Evolutionary conservation across 768 basidiomycete genomes (phyloP).

Genomic region (Naganishia kalamii): DNA sequence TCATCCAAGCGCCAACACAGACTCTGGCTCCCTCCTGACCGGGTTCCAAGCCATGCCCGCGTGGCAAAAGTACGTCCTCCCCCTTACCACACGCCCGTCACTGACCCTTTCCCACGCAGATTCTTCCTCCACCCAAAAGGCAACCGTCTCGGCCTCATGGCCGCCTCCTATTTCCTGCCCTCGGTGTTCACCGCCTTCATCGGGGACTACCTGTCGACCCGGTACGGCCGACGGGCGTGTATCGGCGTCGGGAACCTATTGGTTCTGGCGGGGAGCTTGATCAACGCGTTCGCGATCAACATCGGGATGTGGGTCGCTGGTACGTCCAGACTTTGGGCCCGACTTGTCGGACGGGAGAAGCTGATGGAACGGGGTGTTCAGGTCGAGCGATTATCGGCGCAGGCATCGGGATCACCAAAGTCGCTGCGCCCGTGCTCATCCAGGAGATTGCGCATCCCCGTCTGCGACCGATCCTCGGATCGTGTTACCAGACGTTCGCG

Average conservation of each 20-base stretch:
- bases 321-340: too few species aligned
- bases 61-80: neutral
- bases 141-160: slow-evolving; percentile 28
- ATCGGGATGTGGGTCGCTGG: slow-evolving; percentile 17
- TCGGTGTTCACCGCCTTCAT: slow-evolving; percentile 29
- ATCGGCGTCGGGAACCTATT: slow-evolving; percentile 25
- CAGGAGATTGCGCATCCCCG: slow-evolving; percentile 35
- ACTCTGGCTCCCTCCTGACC: neutral
- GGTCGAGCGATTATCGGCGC: slow-evolving; percentile 27
- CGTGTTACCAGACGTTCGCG: slow-evolving; percentile 28
- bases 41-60: slow-evolving; percentile 7
- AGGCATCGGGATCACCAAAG: slow-evolving; percentile 31
- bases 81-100: neutral
- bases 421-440: slow-evolving; percentile 30
- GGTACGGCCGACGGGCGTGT: slow-evolving; percentile 28
- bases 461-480: slow-evolving; percentile 27
- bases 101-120: neutral
- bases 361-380: too few species aligned
- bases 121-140: slow-evolving; percentile 28
- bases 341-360: too few species aligned
- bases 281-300: slow-evolving; percentile 29
- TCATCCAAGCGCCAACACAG: too few species aligned
- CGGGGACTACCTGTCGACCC: slow-evolving; percentile 29
- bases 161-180: slow-evolving; percentile 32
- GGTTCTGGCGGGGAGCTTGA: slow-evolving; percentile 26